Conservation (phyloP, 208 protist genomes). For the Acanthamoeba lenticulata region DNA sequence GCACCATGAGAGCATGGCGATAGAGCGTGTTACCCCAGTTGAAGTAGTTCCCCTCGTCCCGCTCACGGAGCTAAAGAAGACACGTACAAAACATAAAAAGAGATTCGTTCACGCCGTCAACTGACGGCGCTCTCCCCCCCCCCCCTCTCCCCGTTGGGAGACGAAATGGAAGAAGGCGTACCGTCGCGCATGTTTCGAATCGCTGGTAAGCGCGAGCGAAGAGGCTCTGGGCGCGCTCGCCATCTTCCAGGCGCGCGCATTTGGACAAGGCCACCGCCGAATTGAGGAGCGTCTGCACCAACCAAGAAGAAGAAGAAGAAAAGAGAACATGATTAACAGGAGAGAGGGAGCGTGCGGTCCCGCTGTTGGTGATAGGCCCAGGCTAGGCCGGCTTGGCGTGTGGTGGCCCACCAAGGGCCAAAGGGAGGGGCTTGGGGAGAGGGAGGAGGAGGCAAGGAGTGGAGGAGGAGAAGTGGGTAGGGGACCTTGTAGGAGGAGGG, state of each 20-base stretch:
- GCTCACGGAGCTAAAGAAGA: background rate
- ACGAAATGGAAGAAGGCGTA: background rate
- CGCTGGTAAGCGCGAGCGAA: background rate
- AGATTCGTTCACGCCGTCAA: no score
- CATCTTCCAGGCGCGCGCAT: background rate
- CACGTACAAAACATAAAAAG: background rate
- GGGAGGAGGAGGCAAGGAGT: no score
- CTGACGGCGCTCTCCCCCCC: no score
- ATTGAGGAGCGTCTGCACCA: background rate
- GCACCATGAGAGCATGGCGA: background rate
- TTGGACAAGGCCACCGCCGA: conserved; percentile 39
- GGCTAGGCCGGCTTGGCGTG: no score
- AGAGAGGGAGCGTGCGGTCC: no score
- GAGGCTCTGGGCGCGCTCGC: background rate
- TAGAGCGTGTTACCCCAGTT: conserved; percentile 64
- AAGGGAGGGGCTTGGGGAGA: background rate
- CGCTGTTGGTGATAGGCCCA: no score
- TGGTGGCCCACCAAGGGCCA: no score
- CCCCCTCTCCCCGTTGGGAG: background rate
- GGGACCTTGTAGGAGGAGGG: conserved; percentile 51
- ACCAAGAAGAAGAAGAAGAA: background rate
- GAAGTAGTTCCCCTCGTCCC: conserved; percentile 25
- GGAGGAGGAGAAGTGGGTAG: no score
- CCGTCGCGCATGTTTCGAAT: background rate
- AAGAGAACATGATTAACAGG: background rate